Percentiles rank a stretch among this genome's conserved stretches.
phyloP scores from a whole-genome alignment of 495 filamentous ascomycete species.

The Tuber calosporum region DNA sequence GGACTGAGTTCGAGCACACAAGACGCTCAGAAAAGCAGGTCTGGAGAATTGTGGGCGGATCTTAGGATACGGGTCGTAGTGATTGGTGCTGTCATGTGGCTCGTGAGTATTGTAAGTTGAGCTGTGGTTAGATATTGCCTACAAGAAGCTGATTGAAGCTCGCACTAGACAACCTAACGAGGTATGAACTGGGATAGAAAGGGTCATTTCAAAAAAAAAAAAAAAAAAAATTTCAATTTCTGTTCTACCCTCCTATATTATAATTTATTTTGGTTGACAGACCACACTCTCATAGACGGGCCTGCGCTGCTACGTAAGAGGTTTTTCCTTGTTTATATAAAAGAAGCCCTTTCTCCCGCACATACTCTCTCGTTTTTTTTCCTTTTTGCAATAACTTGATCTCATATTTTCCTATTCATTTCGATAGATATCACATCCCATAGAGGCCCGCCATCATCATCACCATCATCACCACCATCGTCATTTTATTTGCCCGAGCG shows the following conservation, averaged over 20 bases:
- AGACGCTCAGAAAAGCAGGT: not conserved
- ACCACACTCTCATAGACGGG: not conserved
- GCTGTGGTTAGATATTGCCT: not conserved
- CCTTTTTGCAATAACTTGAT: not conserved
- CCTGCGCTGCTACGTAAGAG: not conserved
- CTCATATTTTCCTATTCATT: not conserved
- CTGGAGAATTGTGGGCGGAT: constrained; percentile 12
- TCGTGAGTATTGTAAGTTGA: constrained; percentile 36
- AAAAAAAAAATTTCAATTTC: not conserved
- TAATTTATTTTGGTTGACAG: not conserved
- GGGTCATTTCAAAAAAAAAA: too few species aligned
- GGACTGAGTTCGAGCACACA: constrained; percentile 2
- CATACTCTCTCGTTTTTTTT: not conserved
- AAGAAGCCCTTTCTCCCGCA: not conserved
- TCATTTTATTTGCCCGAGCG: not conserved
- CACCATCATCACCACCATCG: not conserved
- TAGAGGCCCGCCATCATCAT: too few species aligned
- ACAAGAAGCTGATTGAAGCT: not conserved
- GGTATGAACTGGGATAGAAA: not conserved
- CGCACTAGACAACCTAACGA: not conserved
- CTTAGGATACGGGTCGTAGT: constrained; percentile 35
- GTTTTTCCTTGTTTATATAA: not conserved
- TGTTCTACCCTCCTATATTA: not conserved
- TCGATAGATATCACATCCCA: not conserved
- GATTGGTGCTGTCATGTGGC: constrained; percentile 40